These are phyloP conservation scores for Stephanodiscus minutulus DNA, from an alignment of 108 stramenopile genomes.

Conservation along the genomic window DNA sequence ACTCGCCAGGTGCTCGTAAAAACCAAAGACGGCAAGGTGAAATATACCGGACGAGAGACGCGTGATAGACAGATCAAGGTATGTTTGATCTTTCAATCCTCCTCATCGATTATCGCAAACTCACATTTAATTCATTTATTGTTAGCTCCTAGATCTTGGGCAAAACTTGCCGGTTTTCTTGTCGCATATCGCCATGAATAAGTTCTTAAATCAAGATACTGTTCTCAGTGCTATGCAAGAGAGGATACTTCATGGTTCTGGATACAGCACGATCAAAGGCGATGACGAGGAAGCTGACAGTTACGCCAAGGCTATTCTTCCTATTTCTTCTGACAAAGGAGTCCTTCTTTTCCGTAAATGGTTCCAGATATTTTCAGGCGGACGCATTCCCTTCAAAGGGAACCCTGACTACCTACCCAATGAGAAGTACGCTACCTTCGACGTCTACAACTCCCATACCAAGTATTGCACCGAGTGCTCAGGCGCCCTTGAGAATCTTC, in stretches of 20 bases:
- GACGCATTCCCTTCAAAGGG: neutral
- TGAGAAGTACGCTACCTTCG: neutral
- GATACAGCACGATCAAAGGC: neutral
- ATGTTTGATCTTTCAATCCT: neutral
- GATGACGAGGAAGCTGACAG: neutral
- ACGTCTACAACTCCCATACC: neutral
- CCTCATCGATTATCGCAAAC: neutral
- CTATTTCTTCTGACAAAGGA: neutral
- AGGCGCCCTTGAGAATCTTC: neutral
- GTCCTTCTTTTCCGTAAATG: neutral
- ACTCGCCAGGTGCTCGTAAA: constrained; percentile 37
- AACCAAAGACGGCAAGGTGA: constrained; percentile 24
- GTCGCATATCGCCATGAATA: neutral
- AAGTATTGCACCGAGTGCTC: neutral
- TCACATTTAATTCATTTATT: neutral
- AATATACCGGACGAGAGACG: neutral
- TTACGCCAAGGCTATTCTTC: neutral
- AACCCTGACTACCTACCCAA: neutral
- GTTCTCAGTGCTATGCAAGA: neutral
- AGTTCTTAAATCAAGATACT: neutral
- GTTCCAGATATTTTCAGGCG: neutral
- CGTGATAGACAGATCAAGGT: neutral
- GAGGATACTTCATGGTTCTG: neutral
- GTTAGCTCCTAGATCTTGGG: neutral
- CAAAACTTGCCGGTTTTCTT: neutral